Evolutionary conservation across 257 asterid genomes (phyloP).

Genomic region (Salvia hispanica): DNA sequence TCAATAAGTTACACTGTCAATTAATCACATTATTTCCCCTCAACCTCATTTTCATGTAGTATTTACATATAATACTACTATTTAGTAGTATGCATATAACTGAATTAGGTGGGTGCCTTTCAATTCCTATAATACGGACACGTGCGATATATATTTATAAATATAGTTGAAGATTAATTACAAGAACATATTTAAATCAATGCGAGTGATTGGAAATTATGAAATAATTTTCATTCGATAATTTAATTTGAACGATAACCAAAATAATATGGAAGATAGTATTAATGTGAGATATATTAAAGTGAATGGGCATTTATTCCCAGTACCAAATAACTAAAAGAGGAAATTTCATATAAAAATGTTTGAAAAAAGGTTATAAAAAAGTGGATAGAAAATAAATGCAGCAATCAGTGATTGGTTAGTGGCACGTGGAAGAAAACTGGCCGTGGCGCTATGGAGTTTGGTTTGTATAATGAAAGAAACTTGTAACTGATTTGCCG

Average conservation of each 20-base stretch:
- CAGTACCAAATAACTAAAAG: neutral
- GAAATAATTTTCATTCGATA: neutral
- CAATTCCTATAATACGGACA: too few relatives aligned
- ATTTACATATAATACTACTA: conserved; percentile 3
- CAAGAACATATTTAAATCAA: too few relatives aligned
- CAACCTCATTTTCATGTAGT: neutral
- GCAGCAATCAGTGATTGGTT: conserved; percentile 22
- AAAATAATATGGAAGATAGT: conserved; percentile 3
- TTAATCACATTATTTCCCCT: conserved; percentile 3
- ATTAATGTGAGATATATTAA: conserved; percentile 22
- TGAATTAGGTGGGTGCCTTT: neutral
- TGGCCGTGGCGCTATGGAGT: conserved; percentile 35
- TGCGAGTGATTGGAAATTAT: neutral
- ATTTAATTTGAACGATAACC: conserved; percentile 10
- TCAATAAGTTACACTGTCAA: conserved; percentile 24
- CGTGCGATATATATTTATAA: too few relatives aligned
- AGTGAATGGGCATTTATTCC: conserved; percentile 19
- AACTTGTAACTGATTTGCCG: conserved; percentile 60
- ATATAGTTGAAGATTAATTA: too few relatives aligned
- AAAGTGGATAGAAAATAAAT: conserved; percentile 34
- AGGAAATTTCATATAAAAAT: neutral
- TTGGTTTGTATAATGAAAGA: conserved; percentile 56
- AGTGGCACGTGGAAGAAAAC: conserved; percentile 46
- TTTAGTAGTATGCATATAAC: neutral
- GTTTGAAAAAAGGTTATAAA: neutral